Base-by-base conservation (phyloP, 768 basidiomycete species). In the Suillus bovinus region DNA sequence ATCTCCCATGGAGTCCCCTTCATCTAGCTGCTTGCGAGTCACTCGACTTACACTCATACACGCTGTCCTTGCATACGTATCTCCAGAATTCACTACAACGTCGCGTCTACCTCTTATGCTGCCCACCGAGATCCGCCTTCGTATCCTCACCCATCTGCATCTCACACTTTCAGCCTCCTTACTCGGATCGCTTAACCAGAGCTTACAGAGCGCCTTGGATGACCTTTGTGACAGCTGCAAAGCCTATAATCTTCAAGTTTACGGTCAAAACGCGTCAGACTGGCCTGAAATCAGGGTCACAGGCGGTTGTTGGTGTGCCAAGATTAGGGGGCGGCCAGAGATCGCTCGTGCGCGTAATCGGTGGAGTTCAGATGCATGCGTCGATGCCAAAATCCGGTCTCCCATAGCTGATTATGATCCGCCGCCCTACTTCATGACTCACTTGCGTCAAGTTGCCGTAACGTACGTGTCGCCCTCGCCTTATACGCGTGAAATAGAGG, bases 241-340 rank as follows among this genome's bases (percentile, higher is more conserved):
- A 65, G 74, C 79, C 22, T 85, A 82, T 68, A 80, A 85, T 67
- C 70, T 81, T 24, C 82, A 84, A 61, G 82, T 86, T 29, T 86
- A 80, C 64, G 84, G 84, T 1, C 74, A 75, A 34, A 79, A 82
- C 63, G 74, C 85, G 10, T 84, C 81, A 69, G 77, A 81, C 52
- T 86, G 84, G 84, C 80, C 81, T 49, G 79, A 82, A 60, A 81
- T 83, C 59, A 78, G 75, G 53, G 71, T 68, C 44, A 73, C 71
- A 8, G 77, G 82, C 2, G 76, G 80, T 17, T 86, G 85, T 67
- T 73, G 74, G n/a, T 86, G 84, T 68, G 61, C 68, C 46, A 67
- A 70, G 46, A 66, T 71, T 57, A 70, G 68, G 52, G 64, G 44
- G 22, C 47, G 59, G 61, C 66, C 61, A 41, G 47, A 56, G 44